These are phyloP conservation scores for Warburgia ugandensis DNA, from an alignment of 164 flowering plant genomes.

Conservation along the genomic window DNA sequence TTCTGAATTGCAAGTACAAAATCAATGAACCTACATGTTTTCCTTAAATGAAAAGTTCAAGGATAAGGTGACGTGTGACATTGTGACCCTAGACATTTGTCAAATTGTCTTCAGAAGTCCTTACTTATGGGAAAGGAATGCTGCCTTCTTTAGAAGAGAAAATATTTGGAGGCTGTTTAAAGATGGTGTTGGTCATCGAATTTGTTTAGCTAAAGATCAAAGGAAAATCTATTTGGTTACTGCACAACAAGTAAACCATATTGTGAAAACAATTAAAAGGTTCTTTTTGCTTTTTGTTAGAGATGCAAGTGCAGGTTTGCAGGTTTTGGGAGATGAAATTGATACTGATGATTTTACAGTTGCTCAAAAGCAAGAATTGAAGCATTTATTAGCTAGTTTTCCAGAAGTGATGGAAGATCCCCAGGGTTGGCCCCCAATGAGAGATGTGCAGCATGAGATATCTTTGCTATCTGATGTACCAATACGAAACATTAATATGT, in stretches of 20 bases:
- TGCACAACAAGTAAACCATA: not conserved
- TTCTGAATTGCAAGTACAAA: too few relatives aligned
- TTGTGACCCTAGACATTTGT: constrained; percentile 2
- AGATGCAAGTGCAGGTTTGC: too few relatives aligned
- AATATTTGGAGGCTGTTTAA: not conserved
- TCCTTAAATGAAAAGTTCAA: too few relatives aligned
- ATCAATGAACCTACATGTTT: too few relatives aligned
- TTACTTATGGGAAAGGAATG: constrained; percentile 4
- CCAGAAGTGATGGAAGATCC: not conserved
- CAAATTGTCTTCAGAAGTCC: constrained; percentile 1
- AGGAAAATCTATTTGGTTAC: not conserved
- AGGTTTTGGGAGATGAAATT: too few relatives aligned
- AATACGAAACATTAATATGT: not conserved
- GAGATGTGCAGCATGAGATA: not conserved
- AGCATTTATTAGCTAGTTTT: not conserved
- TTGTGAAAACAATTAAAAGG: not conserved
- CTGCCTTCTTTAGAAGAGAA: not conserved
- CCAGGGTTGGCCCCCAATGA: constrained; percentile 1
- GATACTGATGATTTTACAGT: too few relatives aligned
- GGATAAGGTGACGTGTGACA: not conserved
- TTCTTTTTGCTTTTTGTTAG: not conserved
- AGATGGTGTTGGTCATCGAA: not conserved
- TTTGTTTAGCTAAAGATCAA: not conserved
- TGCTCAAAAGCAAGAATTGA: too few relatives aligned
- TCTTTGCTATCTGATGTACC: not conserved